Conservation (phyloP, 148 eudicot species). For the Rhododendron vialii region DNA sequence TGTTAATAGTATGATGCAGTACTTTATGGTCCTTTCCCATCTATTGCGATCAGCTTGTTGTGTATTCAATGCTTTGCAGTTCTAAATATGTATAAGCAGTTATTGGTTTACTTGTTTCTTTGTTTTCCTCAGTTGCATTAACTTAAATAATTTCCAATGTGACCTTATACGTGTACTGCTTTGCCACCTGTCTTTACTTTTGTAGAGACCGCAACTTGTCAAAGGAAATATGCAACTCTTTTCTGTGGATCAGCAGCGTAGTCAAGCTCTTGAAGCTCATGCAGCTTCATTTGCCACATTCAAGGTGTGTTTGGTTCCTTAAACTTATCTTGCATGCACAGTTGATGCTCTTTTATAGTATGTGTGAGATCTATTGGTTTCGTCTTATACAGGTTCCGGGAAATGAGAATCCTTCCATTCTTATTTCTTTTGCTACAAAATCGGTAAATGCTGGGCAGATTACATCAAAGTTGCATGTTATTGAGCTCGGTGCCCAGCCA, state of each 20-base stretch:
- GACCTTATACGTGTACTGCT: neutral
- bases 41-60: neutral
- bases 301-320: slow-evolving; percentile 41
- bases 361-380: neutral
- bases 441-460: slow-evolving; percentile 82
- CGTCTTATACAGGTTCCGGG: slow-evolving; percentile 58
- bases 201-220: slow-evolving; percentile 90
- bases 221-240: slow-evolving; percentile 95
- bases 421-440: slow-evolving; percentile 90
- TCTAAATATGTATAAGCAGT: neutral
- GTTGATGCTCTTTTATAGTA: neutral
- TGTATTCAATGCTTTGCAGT: neutral
- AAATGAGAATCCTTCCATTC: slow-evolving; percentile 83
- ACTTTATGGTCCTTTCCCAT: neutral
- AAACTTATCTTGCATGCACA: neutral
- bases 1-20: neutral
- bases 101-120: neutral
- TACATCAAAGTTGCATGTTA: slow-evolving; percentile 85
- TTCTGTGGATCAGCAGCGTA: slow-evolving; percentile 97
- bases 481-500: slow-evolving; percentile 98
- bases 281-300: slow-evolving; percentile 90
- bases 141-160: neutral
- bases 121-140: neutral
- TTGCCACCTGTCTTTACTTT: neutral
- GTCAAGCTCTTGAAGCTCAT: slow-evolving; percentile 99